Conservation (phyloP, 768 basidiomycete genomes). For the Amanita rimosa region DNA sequence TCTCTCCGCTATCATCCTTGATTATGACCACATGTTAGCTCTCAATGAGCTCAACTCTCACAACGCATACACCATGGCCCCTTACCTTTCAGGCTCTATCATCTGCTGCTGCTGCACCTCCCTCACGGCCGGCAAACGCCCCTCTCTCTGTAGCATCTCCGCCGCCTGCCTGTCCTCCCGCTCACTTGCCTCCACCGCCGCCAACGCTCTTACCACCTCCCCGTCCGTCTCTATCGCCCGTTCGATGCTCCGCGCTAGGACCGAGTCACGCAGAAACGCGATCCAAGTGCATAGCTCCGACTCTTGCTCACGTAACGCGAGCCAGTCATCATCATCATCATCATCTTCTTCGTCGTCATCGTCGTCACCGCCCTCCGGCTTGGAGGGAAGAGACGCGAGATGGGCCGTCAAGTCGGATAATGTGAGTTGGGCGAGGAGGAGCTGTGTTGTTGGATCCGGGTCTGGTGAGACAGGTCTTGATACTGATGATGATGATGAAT, state of each 20-base stretch:
- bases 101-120: slow-evolving; percentile 2
- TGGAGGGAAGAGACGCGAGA: not conserved
- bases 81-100: not conserved
- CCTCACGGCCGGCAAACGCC: not conserved
- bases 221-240: not conserved
- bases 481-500: not conserved
- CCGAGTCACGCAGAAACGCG: not conserved
- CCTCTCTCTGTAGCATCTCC: not conserved
- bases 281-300: not conserved
- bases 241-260: slow-evolving; percentile 2
- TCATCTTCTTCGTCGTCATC: too few relatives aligned
- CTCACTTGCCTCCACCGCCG: not conserved
- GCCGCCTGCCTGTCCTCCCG: slow-evolving; percentile 1
- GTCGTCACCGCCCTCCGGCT: not conserved
- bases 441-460: not conserved
- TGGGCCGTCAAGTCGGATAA: not conserved
- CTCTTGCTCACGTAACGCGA: slow-evolving; percentile 1
- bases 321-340: too few relatives aligned
- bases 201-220: not conserved
- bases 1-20: not conserved
- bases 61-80: not conserved
- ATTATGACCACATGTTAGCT: not conserved
- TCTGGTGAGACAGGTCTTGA: not conserved
- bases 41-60: not conserved
- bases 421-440: slow-evolving; percentile 1